Evolutionary conservation across 1,139 yeast genomes (phyloP), one percentile per base, ranked within the genome.

Genomic region (Wickerhamiella infanticola): DNA sequence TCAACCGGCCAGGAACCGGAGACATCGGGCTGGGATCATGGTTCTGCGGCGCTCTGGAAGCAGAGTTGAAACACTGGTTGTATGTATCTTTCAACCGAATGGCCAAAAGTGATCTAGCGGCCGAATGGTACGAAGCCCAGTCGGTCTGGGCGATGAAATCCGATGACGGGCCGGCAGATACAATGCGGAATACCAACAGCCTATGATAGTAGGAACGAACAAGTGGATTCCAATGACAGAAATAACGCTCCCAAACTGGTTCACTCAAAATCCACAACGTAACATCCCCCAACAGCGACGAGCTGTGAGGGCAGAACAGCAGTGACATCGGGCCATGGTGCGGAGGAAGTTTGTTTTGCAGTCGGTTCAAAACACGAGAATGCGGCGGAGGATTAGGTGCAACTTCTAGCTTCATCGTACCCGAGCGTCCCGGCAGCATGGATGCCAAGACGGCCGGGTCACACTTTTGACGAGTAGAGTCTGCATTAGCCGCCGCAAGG

Each of bases 171-270:
- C 60, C 61, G 37, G 58, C 56, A 1, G 60, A 53, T 4, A 80
- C 80, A 27, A 79, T 64, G 53, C 85, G 70, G 83, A 93, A 84
- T 45, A 82, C 69, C 18, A 84, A 52, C 31, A 84, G 66, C 45
- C 86, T 68, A 44, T 76, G 67, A 59, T 79, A 84, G 56, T 78
- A 81, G 2, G 81, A 72, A 40, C 94, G 68, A 18, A 82, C 77
- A 31, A 82, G 62, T 2, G 94, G 88, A 54, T 78, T 75, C 85
- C 94, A 84, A 61, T 84, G 94, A 41, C 79, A 72, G 55, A 83
- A 77, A 50, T 75, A 74, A 40, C 69, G 65, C 41, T 62, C 61
- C 77, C 84, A 81, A 43, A 65, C 63, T 1, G 61, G 58, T 4
- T 66, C 61, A 3, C 73, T 66, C 8, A 78, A 63, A 29, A 81